Conservation (phyloP, 164 flowering plant genomes). For the Amborella trichopoda region DNA sequence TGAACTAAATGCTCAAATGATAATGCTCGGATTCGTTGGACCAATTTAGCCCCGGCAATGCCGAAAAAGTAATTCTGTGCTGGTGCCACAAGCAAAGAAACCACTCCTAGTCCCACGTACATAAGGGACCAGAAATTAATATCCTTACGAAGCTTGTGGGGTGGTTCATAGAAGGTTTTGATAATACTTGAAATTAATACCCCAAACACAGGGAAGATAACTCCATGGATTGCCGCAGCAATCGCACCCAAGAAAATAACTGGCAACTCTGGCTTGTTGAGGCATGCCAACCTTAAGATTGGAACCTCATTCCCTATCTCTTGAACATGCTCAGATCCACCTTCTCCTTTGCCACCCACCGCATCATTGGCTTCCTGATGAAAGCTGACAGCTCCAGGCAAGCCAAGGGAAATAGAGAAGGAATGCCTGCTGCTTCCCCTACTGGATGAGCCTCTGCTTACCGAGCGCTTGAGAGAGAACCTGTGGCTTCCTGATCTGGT, state of each 20-base stretch:
- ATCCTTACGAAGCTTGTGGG: slow-evolving; percentile 22
- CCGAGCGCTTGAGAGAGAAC: slow-evolving; percentile 16
- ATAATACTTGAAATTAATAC: slow-evolving; percentile 36
- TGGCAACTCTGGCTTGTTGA: slow-evolving; percentile 54
- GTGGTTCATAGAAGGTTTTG: slow-evolving; percentile 39
- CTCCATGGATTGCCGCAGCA: slow-evolving; percentile 39
- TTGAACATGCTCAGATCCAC: not conserved
- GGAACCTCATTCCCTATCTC: slow-evolving; percentile 16
- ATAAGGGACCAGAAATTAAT: slow-evolving; percentile 38
- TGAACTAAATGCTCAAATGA: slow-evolving; percentile 49
- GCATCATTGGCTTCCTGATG: slow-evolving; percentile 8
- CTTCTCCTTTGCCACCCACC: not conserved
- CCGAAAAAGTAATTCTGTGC: slow-evolving; percentile 46
- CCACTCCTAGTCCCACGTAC: slow-evolving; percentile 23
- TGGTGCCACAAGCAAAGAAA: slow-evolving; percentile 18
- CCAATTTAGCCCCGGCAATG: slow-evolving; percentile 53
- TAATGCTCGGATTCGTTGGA: slow-evolving; percentile 47
- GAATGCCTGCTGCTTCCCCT: slow-evolving; percentile 15
- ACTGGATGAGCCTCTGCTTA: slow-evolving; percentile 24
- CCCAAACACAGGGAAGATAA: slow-evolving; percentile 40
- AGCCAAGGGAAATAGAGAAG: slow-evolving; percentile 7
- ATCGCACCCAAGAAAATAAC: slow-evolving; percentile 30
- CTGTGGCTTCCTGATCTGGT: slow-evolving; percentile 18
- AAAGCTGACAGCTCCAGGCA: slow-evolving; percentile 13
- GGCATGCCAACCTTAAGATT: slow-evolving; percentile 24